Evolutionary conservation across 176 grass and related monocot genomes (phyloP), one percentile per base, ranked within the genome.

Genomic region (Leersia perrieri): DNA sequence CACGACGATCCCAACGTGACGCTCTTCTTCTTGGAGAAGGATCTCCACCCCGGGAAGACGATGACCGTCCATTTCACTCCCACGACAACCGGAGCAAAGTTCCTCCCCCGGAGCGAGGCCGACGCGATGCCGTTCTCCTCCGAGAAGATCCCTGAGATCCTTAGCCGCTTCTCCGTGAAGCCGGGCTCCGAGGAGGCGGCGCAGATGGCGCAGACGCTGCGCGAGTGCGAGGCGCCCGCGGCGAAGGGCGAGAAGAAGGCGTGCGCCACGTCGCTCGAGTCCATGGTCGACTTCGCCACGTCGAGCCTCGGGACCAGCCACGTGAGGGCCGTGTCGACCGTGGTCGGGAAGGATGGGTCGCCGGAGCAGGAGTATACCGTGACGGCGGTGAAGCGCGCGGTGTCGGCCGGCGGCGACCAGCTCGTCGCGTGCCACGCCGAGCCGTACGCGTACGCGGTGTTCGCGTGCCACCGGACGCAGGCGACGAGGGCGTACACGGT

Each of bases 221-320:
- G 2, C 1, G 88, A 89, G 20, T 98, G 95, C 81, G 95, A 98
- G 90, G 66, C 67, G 66, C 68, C 86, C 1, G 63, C 70, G 20
- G 70, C 68, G 13, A 47, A 32, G 9, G 95, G 92, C 10, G 90
- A 98, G 92, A 91, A 45, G 71, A 94, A 93, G 88, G 72, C 55
- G 32, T 98, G 95, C 60, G 84, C 90, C 66, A 98, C 95, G 36
- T 98, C 95, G 76, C 81, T 95, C 14, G 92, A 98, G 77, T 95
- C 95, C 40, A 98, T 95, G 95, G 95, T 98, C 12, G 88, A 98
- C 35, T 98, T 98, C 90, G 81, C 67, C 66, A 90, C 89, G 53
- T 51, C 88, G 29, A 84, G 77, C 87, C 88, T 98, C 15, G 88
- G 86, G 53, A 98, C 92, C 29, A 87, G 27, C 85, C 82, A 83